Conservation (phyloP, 768 basidiomycete genomes). For the Pleurotus platypus region DNA sequence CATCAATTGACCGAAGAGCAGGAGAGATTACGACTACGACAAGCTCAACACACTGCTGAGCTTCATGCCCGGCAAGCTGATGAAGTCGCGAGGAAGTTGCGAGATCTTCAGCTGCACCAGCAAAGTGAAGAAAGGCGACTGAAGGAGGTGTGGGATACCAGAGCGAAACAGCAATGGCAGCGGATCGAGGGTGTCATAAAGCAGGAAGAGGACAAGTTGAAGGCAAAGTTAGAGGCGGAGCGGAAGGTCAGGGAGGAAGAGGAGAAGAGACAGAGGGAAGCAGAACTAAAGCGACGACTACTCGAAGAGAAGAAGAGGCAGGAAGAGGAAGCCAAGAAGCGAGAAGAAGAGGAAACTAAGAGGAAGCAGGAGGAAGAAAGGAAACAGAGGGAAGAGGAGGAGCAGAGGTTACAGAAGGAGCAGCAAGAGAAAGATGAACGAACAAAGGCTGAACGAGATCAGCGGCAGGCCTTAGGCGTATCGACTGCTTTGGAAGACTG, state of each 20-base stretch:
- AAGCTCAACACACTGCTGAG: constrained; percentile 30
- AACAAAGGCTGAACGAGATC: constrained; percentile 31
- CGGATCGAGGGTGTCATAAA: constrained; percentile 63
- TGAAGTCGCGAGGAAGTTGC: constrained; percentile 47
- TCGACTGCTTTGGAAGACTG: constrained; percentile 63
- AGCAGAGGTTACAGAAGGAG: constrained; percentile 30
- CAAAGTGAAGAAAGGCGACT: constrained; percentile 44
- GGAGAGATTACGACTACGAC: constrained; percentile 33
- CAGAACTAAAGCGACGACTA: constrained; percentile 37
- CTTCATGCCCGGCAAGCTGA: constrained; percentile 47
- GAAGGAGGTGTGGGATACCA: constrained; percentile 43
- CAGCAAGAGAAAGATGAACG: constrained; percentile 28
- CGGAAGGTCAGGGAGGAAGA: constrained; percentile 44
- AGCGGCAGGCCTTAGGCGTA: constrained; percentile 44
- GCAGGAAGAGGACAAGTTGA: constrained; percentile 57
- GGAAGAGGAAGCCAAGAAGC: constrained; percentile 45
- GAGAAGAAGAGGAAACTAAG: constrained; percentile 35
- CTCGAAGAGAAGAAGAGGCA: constrained; percentile 39
- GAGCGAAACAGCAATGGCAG: constrained; percentile 51
- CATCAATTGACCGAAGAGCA: constrained; percentile 38
- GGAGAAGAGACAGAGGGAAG: constrained; percentile 42
- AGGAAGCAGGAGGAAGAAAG: constrained; percentile 38
- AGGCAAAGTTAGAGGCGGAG: constrained; percentile 52
- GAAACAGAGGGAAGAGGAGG: constrained; percentile 32
- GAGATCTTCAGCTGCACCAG: constrained; percentile 36